Percentiles rank a stretch among this genome's conserved stretches.
These are phyloP conservation scores for Colletotrichum navitas DNA, from an alignment of 2,329 filamentous ascomycete genomes.

Conservation along the genomic window DNA sequence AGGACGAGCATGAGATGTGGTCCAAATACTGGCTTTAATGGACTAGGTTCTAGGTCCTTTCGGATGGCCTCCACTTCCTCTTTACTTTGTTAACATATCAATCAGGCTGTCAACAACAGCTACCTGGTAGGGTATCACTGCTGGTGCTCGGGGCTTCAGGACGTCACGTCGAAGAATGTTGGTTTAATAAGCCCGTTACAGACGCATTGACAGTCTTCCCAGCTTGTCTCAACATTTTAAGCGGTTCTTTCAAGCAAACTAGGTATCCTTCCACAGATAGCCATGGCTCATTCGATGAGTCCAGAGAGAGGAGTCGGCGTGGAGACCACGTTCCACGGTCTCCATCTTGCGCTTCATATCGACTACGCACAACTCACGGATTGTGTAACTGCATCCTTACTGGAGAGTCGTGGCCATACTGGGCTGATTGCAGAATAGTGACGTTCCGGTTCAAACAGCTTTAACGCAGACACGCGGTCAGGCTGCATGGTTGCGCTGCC, in stretches of 20 bases:
- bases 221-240: background rate
- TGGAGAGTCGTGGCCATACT: background rate
- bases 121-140: background rate
- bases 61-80: background rate
- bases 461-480: background rate
- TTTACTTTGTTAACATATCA: background rate
- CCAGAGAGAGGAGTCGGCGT: background rate
- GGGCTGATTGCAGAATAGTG: background rate
- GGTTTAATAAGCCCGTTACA: background rate
- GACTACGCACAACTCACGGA: background rate
- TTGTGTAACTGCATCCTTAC: background rate
- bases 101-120: background rate
- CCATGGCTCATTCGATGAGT: background rate
- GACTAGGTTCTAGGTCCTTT: background rate
- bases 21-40: conserved; percentile 78
- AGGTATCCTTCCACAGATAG: background rate
- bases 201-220: background rate
- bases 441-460: background rate
- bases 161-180: background rate
- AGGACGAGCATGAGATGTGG: conserved; percentile 79
- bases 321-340: background rate
- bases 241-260: background rate
- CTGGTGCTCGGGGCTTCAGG: background rate
- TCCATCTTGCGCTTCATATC: no score
- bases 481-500: background rate